Evolutionary conservation across 805 yeast genomes (phyloP).

Genomic region (Kluyveromyces starmeri): DNA sequence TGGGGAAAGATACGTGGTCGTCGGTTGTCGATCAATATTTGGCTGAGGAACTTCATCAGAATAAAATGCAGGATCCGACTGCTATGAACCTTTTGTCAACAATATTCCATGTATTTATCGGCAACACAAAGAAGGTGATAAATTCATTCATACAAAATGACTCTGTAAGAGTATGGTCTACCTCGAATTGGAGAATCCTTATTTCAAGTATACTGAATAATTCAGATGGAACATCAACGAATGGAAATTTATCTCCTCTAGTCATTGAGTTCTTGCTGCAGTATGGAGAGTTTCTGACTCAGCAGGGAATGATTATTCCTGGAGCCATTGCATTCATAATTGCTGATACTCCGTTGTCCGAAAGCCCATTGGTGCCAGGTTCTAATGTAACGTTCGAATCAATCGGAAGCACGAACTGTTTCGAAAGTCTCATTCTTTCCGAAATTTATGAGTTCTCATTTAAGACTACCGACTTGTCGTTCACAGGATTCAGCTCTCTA

Average conservation of each 20-base stretch:
- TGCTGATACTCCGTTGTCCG: constrained; percentile 38
- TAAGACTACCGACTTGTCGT: constrained; percentile 25
- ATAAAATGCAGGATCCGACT: constrained; percentile 31
- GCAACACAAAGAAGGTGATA: constrained; percentile 47
- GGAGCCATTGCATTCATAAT: constrained; percentile 40
- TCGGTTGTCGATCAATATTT: constrained; percentile 51
- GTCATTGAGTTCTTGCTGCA: constrained; percentile 37
- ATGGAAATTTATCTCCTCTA: constrained; percentile 19
- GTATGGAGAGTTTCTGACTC: constrained; percentile 41
- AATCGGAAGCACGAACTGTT: constrained; percentile 32
- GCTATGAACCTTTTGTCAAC: constrained; percentile 39
- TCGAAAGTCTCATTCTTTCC: constrained; percentile 45
- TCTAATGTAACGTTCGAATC: constrained; percentile 32
- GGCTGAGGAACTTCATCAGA: constrained; percentile 37
- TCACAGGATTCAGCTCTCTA: constrained; percentile 41
- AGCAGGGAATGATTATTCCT: constrained; percentile 28
- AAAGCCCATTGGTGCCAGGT: constrained; percentile 18
- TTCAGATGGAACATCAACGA: constrained; percentile 8
- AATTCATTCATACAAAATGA: constrained; percentile 36
- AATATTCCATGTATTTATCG: constrained; percentile 55
- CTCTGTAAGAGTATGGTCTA: constrained; percentile 40
- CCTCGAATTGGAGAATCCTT: constrained; percentile 43
- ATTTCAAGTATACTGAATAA: constrained; percentile 34
- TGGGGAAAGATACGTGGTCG: constrained; percentile 54
- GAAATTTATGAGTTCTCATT: constrained; percentile 60